Base-by-base conservation (phyloP, 192 early-diverging fungal genomes). In the Coemansia sp. region DNA sequence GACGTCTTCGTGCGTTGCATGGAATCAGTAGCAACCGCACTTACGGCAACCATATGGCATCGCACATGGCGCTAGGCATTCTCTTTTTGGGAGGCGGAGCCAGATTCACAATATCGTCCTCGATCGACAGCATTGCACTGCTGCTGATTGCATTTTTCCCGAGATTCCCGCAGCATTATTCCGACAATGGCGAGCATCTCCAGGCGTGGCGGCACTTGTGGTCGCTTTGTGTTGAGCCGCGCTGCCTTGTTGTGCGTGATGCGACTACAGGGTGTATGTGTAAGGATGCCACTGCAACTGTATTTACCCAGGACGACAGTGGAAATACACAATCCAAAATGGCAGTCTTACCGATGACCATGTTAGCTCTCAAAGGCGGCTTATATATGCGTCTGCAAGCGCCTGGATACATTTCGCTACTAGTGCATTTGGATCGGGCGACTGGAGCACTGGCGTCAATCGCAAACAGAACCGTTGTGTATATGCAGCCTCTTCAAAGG, bases 1-100 rank as follows among this genome's bases (percentile, higher is more conserved):
- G 81, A 44, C 64, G 89, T 18, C 65, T 96, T 19, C 83, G 88
- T 9, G 67, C 63, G 19, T 62, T 91, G 13, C 85, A 90, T 56
- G 75, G 76, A 11, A 64, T 61, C 9, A 83, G 56, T 21, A 26
- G 62, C 10, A 47, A 56, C 11, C 61, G 68, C n/a, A 49, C 76
- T 11, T 83, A 83, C 49, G 80, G 80, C 40, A 75, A 71, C 57
- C 80, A 83, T 62, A 74, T 83, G 75, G 80, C 80, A 10, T 65
- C 69, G 61, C 75, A 83, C 43, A 68, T 78, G 72, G 75, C 80
- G 15, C 65, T 83, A 8, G 80, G 80, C 15, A 49, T 83, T 40
- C 53, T 83, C 43, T 74, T 83, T 40, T 32, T 83, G 16, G 80
- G 80, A 10, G 76, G 72, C 21, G 80, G 80, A 6, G 72, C 76